phyloP scores from a whole-genome alignment of 2,329 filamentous ascomycete species.

The Cadophora sp. region DNA sequence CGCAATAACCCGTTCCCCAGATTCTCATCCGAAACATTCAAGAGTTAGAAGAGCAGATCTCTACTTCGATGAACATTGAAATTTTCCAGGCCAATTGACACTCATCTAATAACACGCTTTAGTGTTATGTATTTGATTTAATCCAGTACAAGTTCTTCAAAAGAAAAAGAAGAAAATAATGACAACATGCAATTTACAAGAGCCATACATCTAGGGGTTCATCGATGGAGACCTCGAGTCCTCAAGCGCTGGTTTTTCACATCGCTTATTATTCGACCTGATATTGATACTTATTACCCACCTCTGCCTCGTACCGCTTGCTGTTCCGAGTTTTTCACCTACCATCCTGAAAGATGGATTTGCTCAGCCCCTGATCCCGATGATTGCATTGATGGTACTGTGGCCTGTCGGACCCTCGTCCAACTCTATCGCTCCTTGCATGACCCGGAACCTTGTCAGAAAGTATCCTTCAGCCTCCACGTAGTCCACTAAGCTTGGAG shows the following conservation, averaged over 20 bases:
- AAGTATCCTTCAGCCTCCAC: background rate
- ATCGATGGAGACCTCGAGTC: too few species aligned
- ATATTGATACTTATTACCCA: too few species aligned
- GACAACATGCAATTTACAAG: background rate
- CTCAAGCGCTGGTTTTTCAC: too few species aligned
- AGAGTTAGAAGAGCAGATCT: background rate
- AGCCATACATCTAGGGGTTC: too few species aligned
- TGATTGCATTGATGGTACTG: too few species aligned
- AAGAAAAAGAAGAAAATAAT: background rate
- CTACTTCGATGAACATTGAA: background rate
- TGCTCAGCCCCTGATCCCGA: background rate
- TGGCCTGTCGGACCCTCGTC: background rate
- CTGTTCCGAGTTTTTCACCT: too few species aligned
- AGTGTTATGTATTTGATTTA: background rate
- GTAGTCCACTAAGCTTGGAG: background rate
- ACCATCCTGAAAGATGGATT: background rate
- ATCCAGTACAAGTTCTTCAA: background rate
- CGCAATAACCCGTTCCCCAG: background rate
- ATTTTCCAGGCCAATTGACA: background rate
- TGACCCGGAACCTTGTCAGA: background rate
- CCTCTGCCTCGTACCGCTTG: too few species aligned
- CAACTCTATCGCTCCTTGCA: background rate
- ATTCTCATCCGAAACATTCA: slow-evolving; percentile 6
- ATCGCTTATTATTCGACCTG: too few species aligned
- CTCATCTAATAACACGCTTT: background rate